phyloP scores from a whole-genome alignment of 1,284 basidiomycete genomes.

The Rhodofomes roseus region DNA sequence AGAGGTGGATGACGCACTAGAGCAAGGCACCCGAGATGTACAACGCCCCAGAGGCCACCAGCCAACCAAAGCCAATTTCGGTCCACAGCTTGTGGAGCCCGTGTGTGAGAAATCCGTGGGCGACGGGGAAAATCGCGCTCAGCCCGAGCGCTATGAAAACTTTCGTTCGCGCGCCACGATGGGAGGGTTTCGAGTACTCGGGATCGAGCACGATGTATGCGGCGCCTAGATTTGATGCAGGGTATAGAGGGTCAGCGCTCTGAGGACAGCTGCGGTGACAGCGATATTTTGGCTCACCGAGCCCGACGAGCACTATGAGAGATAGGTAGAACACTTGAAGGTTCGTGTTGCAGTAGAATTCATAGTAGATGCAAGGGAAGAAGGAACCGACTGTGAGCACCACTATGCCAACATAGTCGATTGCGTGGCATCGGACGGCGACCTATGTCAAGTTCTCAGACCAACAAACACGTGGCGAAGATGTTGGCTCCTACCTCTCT shows the following conservation, averaged over 20 bases:
- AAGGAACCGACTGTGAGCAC: slow-evolving; percentile 77
- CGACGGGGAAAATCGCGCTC: slow-evolving; percentile 68
- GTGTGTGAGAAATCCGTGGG: slow-evolving; percentile 60
- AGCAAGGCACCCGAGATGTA: slow-evolving; percentile 78
- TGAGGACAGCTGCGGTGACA: neutral
- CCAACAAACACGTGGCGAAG: neutral
- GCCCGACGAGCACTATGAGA: slow-evolving; percentile 53
- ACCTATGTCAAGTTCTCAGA: slow-evolving; percentile 16
- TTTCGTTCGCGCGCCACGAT: slow-evolving; percentile 74
- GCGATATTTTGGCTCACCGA: slow-evolving; percentile 56
- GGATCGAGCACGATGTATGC: slow-evolving; percentile 80
- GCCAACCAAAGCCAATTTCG: slow-evolving; percentile 69
- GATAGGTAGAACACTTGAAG: slow-evolving; percentile 52
- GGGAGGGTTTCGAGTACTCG: slow-evolving; percentile 71
- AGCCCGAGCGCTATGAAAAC: slow-evolving; percentile 83
- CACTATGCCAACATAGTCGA: slow-evolving; percentile 73
- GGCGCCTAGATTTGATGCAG: slow-evolving; percentile 40
- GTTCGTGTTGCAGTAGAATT: slow-evolving; percentile 62
- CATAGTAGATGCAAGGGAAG: slow-evolving; percentile 71
- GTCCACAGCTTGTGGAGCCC: slow-evolving; percentile 51
- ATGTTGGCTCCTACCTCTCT: slow-evolving; percentile 43
- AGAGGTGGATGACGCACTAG: slow-evolving; percentile 56
- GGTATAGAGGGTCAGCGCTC: neutral
- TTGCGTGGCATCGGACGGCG: slow-evolving; percentile 38
- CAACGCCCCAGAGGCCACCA: slow-evolving; percentile 62